Evolutionary conservation across 176 grass and related monocot species (phyloP), one percentile per base, ranked within the genome.

Genomic region (Aechmea fasciata): DNA sequence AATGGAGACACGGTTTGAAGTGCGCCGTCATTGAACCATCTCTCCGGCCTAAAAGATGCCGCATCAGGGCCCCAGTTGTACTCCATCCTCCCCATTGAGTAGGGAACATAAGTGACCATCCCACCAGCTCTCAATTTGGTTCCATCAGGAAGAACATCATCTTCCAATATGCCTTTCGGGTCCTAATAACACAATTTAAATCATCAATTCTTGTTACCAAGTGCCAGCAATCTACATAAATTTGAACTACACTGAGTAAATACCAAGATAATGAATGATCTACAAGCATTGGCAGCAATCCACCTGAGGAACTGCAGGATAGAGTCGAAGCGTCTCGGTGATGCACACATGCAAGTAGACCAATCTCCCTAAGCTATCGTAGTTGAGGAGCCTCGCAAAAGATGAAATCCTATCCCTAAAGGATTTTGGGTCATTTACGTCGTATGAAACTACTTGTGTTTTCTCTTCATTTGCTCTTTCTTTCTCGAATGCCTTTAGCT

Each of bases 1-100:
- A 96, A 96, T 53, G 92, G 92, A 53, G 92, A 96, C 10, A 69
- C 83, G 68, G 81, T 88, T 18, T 87, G 88, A 79, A 91, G 87
- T 7, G 48, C 59, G 41, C 92, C 92, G 15, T 84, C 83, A 19
- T 81, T 91, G 73, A 96, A 71, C 92, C 92, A 91, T 78, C 92
- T 72, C 81, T 91, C 92, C 2, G 92, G 88, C 68, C 75, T 71
- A 75, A 91, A 96, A 15, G 61, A 71, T 26, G 78, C 78, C 0
- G 88, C 92, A 82, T 96, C 85, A 11, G 88, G 72, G 19, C 92
- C 92, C 92, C 92, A 96, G 75, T 96, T 96, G 73, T 96, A 91
- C 80, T 96, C 85, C 92, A 96, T 96, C 77, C 92, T 47, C 41
- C 92, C 92, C 92, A 96, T 96, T 13, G 83, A 91, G 78, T 96